Evolutionary conservation across 345 rosid species (phyloP).

Genomic region (Cardamine chenopodiifolia): DNA sequence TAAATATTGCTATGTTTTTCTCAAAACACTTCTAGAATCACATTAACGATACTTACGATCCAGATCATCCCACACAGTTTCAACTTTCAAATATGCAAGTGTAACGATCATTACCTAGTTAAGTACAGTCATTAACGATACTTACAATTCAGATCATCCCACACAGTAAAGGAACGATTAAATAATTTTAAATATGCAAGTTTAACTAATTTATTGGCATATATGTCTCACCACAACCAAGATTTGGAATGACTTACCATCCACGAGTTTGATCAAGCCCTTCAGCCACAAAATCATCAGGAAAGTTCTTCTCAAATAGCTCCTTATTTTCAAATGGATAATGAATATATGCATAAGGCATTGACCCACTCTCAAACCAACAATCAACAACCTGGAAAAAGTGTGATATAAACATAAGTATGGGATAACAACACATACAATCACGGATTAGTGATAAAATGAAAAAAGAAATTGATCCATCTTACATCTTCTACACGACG

Average conservation of each 20-base stretch:
- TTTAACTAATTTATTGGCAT: slow-evolving; percentile 1
- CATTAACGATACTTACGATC: not conserved
- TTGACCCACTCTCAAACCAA: slow-evolving; percentile 99
- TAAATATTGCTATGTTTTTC: not conserved
- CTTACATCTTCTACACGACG: slow-evolving; percentile 93
- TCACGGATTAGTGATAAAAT: slow-evolving; percentile 4
- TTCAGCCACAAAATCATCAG: slow-evolving; percentile 98
- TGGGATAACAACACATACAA: slow-evolving; percentile 6
- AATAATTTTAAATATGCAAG: slow-evolving; percentile 1
- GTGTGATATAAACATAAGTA: slow-evolving; percentile 9
- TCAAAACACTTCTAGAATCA: slow-evolving; percentile 17
- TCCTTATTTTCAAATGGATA: slow-evolving; percentile 96
- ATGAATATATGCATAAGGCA: slow-evolving; percentile 99
- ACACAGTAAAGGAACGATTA: not conserved
- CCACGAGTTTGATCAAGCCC: slow-evolving; percentile 99
- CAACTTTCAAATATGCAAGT: not conserved
- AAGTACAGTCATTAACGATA: not conserved
- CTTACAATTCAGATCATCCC: slow-evolving; percentile 6
- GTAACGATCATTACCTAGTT: not conserved
- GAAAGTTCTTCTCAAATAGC: slow-evolving; percentile 88
- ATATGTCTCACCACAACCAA: not conserved
- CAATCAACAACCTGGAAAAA: slow-evolving; percentile 90
- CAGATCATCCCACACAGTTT: slow-evolving; percentile 11
- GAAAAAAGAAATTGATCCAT: slow-evolving; percentile 14
- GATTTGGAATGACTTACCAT: slow-evolving; percentile 63